These are phyloP conservation scores for Xerocomus amazonicus DNA, from an alignment of 1,284 basidiomycete species.

Conservation along the genomic window DNA sequence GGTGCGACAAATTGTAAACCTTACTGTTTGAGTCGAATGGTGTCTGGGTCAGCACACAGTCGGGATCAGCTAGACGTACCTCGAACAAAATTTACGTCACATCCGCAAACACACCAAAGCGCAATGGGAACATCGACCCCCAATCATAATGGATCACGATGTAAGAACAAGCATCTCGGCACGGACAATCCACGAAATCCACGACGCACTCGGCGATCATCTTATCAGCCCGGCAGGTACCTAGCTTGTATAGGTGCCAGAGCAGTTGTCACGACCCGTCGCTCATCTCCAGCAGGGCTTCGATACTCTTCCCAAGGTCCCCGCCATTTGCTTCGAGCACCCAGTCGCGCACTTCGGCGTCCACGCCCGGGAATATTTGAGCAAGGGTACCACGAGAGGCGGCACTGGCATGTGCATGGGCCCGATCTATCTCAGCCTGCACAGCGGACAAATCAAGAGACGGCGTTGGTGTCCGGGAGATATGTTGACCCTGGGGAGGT, in stretches of 20 bases:
- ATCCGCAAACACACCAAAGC: too few relatives aligned
- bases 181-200: background rate
- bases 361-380: constrained; percentile 84
- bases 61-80: background rate
- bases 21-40: too few relatives aligned
- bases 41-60: too few relatives aligned
- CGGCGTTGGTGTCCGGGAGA: constrained; percentile 67
- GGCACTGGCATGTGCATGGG: constrained; percentile 62
- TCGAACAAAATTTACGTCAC: background rate
- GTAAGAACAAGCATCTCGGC: background rate
- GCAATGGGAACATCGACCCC: background rate
- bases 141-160: constrained; percentile 10
- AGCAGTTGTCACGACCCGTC: constrained; percentile 34
- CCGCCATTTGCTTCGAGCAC: constrained; percentile 86
- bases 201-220: too few relatives aligned
- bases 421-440: constrained; percentile 76
- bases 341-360: constrained; percentile 79
- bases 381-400: constrained; percentile 69
- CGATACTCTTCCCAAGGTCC: constrained; percentile 87
- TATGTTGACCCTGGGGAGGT: constrained; percentile 36
- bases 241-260: background rate
- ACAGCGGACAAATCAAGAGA: constrained; percentile 66
- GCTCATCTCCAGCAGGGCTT: constrained; percentile 76
- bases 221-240: background rate
- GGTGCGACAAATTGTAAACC: too few relatives aligned